phyloP scores from a whole-genome alignment of 495 filamentous ascomycete genomes.

The Tuber brumale region DNA sequence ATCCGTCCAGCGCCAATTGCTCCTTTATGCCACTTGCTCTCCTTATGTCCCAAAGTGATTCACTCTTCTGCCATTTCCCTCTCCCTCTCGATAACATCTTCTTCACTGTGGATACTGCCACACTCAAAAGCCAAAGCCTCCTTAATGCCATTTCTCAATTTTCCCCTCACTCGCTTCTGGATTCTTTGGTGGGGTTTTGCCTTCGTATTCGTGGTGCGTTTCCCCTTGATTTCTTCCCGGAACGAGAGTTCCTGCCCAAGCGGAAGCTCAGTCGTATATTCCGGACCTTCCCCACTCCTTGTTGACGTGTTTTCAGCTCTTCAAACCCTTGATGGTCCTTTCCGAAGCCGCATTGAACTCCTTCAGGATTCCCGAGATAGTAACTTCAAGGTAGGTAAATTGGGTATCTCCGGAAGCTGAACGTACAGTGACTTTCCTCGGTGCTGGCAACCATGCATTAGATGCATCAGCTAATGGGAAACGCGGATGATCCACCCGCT shows the following conservation, averaged over 20 bases:
- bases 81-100: conserved; percentile 72
- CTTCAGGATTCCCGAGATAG: conserved; percentile 78
- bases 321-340: conserved; percentile 62
- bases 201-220: conserved; percentile 97
- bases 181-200: conserved; percentile 89
- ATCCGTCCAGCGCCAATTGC: conserved; percentile 70
- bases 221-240: conserved; percentile 79
- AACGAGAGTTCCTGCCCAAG: conserved; percentile 77
- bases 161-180: conserved; percentile 77
- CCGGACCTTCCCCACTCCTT: conserved; percentile 64
- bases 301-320: conserved; percentile 58
- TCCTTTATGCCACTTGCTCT: conserved; percentile 92
- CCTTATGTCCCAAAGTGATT: conserved; percentile 79
- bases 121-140: conserved; percentile 59
- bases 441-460: conserved; percentile 48
- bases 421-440: conserved; percentile 46
- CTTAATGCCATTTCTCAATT: conserved; percentile 61
- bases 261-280: conserved; percentile 68
- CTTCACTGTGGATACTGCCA: conserved; percentile 60
- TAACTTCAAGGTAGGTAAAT: conserved; percentile 70
- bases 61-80: conserved; percentile 74
- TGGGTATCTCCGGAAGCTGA: conserved; percentile 50
- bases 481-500: conserved; percentile 81
- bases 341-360: conserved; percentile 57
- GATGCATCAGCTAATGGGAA: conserved; percentile 78